Evolutionary conservation across 305 asterid species (phyloP), one percentile per base, ranked within the genome.

Genomic region (Plantago rigida): DNA sequence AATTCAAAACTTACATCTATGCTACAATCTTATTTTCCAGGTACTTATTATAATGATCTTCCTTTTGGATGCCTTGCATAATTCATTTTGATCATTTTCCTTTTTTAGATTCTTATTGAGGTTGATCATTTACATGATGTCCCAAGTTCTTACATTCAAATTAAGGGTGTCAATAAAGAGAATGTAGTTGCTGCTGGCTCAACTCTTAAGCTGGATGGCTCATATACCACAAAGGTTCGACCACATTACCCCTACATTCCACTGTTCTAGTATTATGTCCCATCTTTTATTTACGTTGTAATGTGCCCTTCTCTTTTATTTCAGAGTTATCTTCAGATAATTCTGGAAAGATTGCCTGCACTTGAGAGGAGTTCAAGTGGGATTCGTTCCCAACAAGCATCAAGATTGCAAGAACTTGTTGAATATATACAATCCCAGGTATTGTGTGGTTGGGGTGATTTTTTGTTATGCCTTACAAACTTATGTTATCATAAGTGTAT

Each of bases 41-140:
- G 9, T 17, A 17, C 19, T 17, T 34, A 4, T 6, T 34, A 34
- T 4, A 6, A 34, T 3, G 41, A 9, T 34, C 42, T 26, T 15
- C 13, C 58, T 28, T 52, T 53, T 53, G 44, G 19, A 9, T 36
- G 62, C 59, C 24, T 46, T 41, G 10, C 39, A 46, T 14, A 12
- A 29, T 56, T 60, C 60, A 29, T 47, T 50, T 28, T 68, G 26
- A 47, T 47, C 12, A 3, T 57, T n/a, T 34, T 59, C 17, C 64
- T 56, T 58, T 56, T 52, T 63, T 64, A 92, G 99, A 82, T 92
- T 81, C 97, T 92, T 69, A 72, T 92, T 29, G 99, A 89, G 87
- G 91, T 92, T 36, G 97, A 92, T 81, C 99, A 86, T 79, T 73
- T 89, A 54, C 97, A 92, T 84, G 96, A 92, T 66, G 83, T 81